Base-by-base conservation (phyloP, 1,284 basidiomycete species). In the Microbotryomycetes sp. region DNA sequence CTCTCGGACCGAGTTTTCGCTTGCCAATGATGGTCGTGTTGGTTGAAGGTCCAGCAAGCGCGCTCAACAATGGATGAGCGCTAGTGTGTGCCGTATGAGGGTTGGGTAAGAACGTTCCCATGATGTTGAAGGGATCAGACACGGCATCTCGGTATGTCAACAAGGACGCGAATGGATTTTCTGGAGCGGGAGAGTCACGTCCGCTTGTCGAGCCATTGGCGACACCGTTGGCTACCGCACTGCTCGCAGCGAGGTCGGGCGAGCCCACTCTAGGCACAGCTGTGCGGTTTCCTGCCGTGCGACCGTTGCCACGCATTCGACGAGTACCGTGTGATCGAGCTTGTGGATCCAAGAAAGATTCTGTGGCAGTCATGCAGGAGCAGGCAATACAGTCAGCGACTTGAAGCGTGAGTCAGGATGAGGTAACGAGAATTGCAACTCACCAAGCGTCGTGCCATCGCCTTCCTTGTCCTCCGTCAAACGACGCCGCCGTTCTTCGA, bases 391-490 rank as follows among this genome's bases (percentile, higher is more conserved):
- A 31, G 22, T 31, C 5, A 3, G 48, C 26, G 49, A n/a, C n/a
- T 0, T 3, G 14, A 25, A 15, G 28, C 22, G n/a, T 12, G 30
- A 26, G 16, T 4, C 28, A n/a, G 23, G 25, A 32, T 28, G 36
- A 29, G 14, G 19, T 12, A 26, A 16, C 42, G 15, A 19, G 30
- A 6, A 16, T 32, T 5, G 22, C 26, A 23, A 75, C 77, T 67
- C 56, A 79, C 79, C 79, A 7, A 77, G 71, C 6, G 78, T 75
- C 12, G 78, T 71, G 52, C 80, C 79, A 14, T 77, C 76, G n/a
- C 77, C 77, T 55, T 81, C 80, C 70, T 80, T 80, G 67, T 81
- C 80, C 59, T 80, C 80, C 46, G 77, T 73, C 42, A 80, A 68
- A 58, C 78, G 77, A 65, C 77, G 73, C 50, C 78, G 66, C 30